Conservation (phyloP, 2,329 filamentous ascomycete species). For the Akanthomyces dipterigenus region DNA sequence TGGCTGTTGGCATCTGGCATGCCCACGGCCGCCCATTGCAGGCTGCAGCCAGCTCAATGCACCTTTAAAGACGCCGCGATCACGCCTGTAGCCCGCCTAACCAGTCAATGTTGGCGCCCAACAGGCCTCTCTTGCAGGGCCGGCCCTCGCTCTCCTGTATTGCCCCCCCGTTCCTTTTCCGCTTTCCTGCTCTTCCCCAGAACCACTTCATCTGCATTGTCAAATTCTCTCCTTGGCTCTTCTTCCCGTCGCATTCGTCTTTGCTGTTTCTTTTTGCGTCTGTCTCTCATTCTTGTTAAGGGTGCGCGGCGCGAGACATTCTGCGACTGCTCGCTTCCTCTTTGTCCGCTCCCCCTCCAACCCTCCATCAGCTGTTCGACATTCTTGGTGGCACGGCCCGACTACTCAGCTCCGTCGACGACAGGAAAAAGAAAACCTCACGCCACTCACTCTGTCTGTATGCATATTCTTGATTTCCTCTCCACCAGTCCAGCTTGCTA, state of each 20-base stretch:
- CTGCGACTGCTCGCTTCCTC: not conserved
- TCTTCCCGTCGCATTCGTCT: not conserved
- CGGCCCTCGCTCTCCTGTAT: not conserved
- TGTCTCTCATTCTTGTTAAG: not conserved
- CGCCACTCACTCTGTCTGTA: slow-evolving; percentile 4
- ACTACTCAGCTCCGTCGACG: not conserved
- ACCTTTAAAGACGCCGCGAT: not conserved
- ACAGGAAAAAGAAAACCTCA: slow-evolving; percentile 6
- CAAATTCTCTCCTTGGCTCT: not conserved
- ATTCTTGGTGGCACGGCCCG: slow-evolving; percentile 3
- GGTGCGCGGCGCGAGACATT: slow-evolving; percentile 4
- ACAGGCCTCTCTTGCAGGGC: not conserved
- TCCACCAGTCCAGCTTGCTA: not conserved
- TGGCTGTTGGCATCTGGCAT: not conserved
- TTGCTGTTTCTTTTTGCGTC: not conserved
- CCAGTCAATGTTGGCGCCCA: not conserved
- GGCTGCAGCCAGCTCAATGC: not conserved
- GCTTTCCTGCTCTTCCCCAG: not conserved
- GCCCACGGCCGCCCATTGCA: no score
- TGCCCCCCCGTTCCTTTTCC: not conserved
- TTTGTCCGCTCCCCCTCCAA: not conserved
- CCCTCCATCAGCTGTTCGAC: not conserved
- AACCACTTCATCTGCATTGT: slow-evolving; percentile 1
- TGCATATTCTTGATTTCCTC: not conserved
- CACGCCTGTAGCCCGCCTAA: not conserved